Evolutionary conservation across 139 green algal genomes (phyloP).

Genomic region (Coelastrella sp.): DNA sequence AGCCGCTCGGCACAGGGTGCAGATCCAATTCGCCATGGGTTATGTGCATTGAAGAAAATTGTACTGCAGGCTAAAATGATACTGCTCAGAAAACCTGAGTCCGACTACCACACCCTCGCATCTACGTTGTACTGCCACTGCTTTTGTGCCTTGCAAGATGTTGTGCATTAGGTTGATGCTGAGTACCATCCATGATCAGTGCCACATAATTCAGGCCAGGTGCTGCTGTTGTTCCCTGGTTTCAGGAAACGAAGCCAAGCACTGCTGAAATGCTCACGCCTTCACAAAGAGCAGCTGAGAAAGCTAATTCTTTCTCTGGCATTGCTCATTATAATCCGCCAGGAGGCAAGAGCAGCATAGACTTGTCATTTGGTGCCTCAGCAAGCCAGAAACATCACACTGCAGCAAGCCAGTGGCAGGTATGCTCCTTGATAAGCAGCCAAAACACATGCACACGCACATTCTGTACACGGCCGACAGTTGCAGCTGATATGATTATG

Average conservation of each 20-base stretch:
- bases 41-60: too few relatives aligned
- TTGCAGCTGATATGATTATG: too few relatives aligned
- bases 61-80: too few relatives aligned
- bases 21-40: too few relatives aligned
- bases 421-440: neutral
- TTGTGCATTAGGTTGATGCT: too few relatives aligned
- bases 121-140: too few relatives aligned
- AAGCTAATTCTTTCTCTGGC: conserved; percentile 5
- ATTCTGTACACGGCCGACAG: too few relatives aligned
- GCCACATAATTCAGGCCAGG: neutral
- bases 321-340: neutral
- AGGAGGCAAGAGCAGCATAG: conserved; percentile 24
- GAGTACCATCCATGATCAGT: neutral
- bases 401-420: conserved; percentile 6
- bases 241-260: neutral
- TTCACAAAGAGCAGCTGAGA: neutral
- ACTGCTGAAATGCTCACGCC: neutral
- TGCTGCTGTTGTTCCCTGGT: neutral
- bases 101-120: too few relatives aligned
- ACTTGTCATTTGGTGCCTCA: neutral
- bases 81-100: too few relatives aligned
- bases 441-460: too few relatives aligned
- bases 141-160: too few relatives aligned
- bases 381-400: neutral
- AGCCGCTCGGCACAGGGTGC: too few relatives aligned